A percentile compares a stretch with the other conserved stretches of the same genome.
These are phyloP conservation scores for Xerocomus cyaneibrunnescens DNA, from an alignment of 1,284 basidiomycete species.

Conservation along the genomic window DNA sequence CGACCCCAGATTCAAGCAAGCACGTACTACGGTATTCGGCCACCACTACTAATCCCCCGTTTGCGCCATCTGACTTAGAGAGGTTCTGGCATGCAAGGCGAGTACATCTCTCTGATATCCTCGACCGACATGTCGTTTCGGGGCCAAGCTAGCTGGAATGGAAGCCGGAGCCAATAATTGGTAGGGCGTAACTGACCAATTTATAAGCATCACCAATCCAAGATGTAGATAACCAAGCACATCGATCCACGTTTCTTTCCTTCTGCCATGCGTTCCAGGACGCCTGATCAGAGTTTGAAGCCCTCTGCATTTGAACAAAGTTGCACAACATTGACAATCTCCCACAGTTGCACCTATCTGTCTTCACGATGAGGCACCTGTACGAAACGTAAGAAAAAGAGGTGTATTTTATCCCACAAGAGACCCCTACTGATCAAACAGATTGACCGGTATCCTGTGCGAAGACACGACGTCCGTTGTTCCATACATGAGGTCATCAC, in stretches of 20 bases:
- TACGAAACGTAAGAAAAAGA: conserved; percentile 13
- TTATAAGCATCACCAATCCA: conserved; percentile 5
- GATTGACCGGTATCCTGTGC: conserved; percentile 92
- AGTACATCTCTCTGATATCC: conserved; percentile 90
- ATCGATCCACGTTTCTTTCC: conserved; percentile 86
- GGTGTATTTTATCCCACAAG: conserved; percentile 3
- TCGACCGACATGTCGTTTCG: conserved; percentile 80
- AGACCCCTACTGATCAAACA: conserved; percentile 77
- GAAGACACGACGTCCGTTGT: conserved; percentile 90
- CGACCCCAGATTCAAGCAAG: conserved; percentile 3
- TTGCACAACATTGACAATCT: conserved; percentile 87
- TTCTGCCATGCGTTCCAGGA: conserved; percentile 43
- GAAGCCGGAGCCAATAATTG: conserved; percentile 91
- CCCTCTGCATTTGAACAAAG: conserved; percentile 58
- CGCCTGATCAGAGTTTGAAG: conserved; percentile 40
- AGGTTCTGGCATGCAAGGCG: conserved; percentile 88
- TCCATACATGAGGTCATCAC: conserved; percentile 89
- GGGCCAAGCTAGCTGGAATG: conserved; percentile 75
- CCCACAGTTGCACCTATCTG: conserved; percentile 79
- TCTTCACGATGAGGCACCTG: conserved; percentile 96
- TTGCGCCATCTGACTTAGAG: conserved; percentile 53
- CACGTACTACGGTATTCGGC: conserved; percentile 24
- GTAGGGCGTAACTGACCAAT: conserved; percentile 71
- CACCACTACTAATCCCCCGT: conserved; percentile 28
- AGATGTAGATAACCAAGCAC: conserved; percentile 50